Evolutionary conservation across 164 flowering plant genomes (phyloP).

Genomic region (Macadamia tetraphylla): DNA sequence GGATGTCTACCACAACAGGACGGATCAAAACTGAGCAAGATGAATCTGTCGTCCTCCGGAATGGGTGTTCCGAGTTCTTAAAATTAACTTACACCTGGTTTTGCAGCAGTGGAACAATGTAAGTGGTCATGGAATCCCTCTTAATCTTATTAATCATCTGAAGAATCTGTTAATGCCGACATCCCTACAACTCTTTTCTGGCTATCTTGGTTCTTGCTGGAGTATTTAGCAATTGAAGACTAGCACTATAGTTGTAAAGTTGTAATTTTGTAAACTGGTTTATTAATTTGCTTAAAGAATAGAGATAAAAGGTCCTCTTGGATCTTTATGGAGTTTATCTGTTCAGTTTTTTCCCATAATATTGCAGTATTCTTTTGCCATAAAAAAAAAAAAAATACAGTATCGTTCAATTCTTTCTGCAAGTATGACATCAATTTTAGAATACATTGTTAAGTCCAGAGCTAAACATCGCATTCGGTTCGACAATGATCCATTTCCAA

Average conservation of each 20-base stretch:
- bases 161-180: background rate
- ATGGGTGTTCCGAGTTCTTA: no score
- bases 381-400: no score
- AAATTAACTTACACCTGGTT: no score
- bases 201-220: background rate
- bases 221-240: background rate
- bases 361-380: background rate
- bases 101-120: background rate
- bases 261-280: constrained; percentile 8
- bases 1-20: background rate
- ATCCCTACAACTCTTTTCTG: background rate
- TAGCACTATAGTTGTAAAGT: constrained; percentile 6
- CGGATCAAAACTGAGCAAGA: background rate
- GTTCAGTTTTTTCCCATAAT: background rate
- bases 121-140: background rate
- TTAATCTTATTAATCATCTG: background rate
- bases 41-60: background rate
- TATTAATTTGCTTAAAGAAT: background rate
- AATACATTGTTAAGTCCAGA: background rate
- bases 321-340: no score
- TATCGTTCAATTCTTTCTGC: background rate
- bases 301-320: background rate
- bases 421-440: background rate
- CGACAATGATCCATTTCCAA: background rate
- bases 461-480: background rate